Evolutionary conservation across 495 filamentous ascomycete species (phyloP), one percentile per base, ranked within the genome.

Genomic region (Penicillium bovifimosum): DNA sequence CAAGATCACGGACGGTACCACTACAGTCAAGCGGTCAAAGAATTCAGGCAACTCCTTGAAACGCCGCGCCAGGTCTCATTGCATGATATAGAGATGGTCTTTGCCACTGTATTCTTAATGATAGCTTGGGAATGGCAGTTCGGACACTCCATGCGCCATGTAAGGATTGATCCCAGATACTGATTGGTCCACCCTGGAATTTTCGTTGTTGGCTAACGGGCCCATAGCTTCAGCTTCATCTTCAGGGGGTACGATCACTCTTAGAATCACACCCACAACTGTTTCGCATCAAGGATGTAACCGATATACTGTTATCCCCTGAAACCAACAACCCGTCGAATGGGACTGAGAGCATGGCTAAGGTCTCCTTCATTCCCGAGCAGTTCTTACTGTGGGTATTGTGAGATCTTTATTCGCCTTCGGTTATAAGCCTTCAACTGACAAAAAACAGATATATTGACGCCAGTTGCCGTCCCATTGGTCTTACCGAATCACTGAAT

Each of bases 51-150:
- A 50, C 49, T 69, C 1, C 64, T 74, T 3, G 71, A 71, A 41
- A 63, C 65, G 8, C 68, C 65, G 8, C 55, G 53, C 9, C 49
- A 62, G 1, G 55, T 71, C 14, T 67, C 69, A 8, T 47, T 61
- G 0, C 53, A 45, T 20, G 69, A 71, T 44, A 39, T 71, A 13
- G 69, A 72, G 45, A 70, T 57, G 20, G 70, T 74, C 16, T 71
- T 74, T 47, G 68, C 66, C 11, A 74, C 65, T 2, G 70, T 74
- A 59, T 74, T 74, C 13, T 41, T 74, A 29, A 74, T 74, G 71
- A 55, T 72, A 27, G 64, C 62, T 0, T 74, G 71, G 33, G 71
- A 74, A 53, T 74, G 71, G 69, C 67, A 74, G 40, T 74, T 70
- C 47, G 71, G 71, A 10, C 61, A 72, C 38, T 72, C 62, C 4